Base-by-base conservation (phyloP, 1,284 basidiomycete genomes). In the Rhodotorula sp. region DNA sequence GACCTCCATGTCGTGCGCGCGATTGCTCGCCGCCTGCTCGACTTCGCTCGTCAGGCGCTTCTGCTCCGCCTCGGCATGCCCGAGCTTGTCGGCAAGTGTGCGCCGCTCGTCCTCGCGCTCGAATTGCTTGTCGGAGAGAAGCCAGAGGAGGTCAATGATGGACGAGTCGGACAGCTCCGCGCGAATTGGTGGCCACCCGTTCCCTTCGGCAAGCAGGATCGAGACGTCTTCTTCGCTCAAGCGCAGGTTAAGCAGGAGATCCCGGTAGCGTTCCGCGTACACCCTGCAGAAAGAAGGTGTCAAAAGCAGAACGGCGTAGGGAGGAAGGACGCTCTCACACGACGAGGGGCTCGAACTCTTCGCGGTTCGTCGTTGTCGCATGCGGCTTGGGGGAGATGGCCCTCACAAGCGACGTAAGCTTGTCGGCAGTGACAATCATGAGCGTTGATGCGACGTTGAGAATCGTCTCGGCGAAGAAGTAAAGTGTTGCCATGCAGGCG, bases 91-190 rank as follows among this genome's bases (percentile, higher is more conserved):
- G 25, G 19, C 13, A n/a, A 17, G 19, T 25, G 8, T 17, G 5
- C 14, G 23, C 16, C 7, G 9, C 8, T 46, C 25, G 10, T 46
- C 52, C 14, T n/a, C 49, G 7, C 8, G n/a, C 42, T 54, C 61
- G 61, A 19, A 17, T 12, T 62, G 42, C 61, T 62, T 9, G 52
- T 62, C 61, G n/a, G 53, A n/a, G 61, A 62, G 61, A 14, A 62
- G 52, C 61, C 61, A 62, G 12, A 62, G 42, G 25, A 62, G 61
- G 61, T 62, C 61, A 21, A 62, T 21, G 42, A 62, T 42, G 19
- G 49, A 25, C 21, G 9, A 34, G 41, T 42, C 27, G 23, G 4
- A 23, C 4, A 44, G 10, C 23, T 45, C 21, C 23, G n/a, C 45
- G 45, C 58, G 45, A 10, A 48, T 44, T 42, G 61, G 61, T 3